Conservation (phyloP, 768 basidiomycete genomes). For the Phylloporus sp. region DNA sequence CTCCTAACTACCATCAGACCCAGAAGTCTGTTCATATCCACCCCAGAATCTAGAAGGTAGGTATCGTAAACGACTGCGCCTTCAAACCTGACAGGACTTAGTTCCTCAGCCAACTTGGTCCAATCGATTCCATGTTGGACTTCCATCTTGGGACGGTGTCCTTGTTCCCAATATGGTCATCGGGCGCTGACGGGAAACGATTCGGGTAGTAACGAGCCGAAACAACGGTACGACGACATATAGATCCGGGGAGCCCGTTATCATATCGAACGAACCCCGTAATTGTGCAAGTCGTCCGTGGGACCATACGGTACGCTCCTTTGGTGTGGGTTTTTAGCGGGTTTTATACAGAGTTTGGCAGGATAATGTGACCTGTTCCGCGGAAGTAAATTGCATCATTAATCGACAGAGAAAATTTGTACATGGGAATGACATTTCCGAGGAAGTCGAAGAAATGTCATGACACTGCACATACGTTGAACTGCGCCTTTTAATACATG, state of each 20-base stretch:
- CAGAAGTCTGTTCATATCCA: slow-evolving; percentile 1
- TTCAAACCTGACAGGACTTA: background rate
- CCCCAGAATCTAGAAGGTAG: background rate
- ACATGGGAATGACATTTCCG: slow-evolving; percentile 12
- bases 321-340: slow-evolving; percentile 13
- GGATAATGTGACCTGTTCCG: slow-evolving; percentile 2
- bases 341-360: background rate
- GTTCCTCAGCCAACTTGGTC: background rate
- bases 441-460: slow-evolving; percentile 2
- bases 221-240: slow-evolving; percentile 19
- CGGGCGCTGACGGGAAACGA: slow-evolving; percentile 3
- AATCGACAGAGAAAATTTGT: background rate
- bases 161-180: slow-evolving; percentile 16
- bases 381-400: slow-evolving; percentile 10
- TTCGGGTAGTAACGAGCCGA: slow-evolving; percentile 18
- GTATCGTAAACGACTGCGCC: background rate
- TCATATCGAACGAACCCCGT: slow-evolving; percentile 2
- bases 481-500: background rate
- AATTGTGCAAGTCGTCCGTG: background rate
- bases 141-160: slow-evolving; percentile 6
- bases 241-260: slow-evolving; percentile 13
- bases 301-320: slow-evolving; percentile 6
- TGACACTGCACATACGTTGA: background rate
- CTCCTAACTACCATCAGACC: slow-evolving; percentile 22
- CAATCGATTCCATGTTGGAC: slow-evolving; percentile 4